phyloP scores from a whole-genome alignment of 331 rosid genomes.

The Quercus lobata region DNA sequence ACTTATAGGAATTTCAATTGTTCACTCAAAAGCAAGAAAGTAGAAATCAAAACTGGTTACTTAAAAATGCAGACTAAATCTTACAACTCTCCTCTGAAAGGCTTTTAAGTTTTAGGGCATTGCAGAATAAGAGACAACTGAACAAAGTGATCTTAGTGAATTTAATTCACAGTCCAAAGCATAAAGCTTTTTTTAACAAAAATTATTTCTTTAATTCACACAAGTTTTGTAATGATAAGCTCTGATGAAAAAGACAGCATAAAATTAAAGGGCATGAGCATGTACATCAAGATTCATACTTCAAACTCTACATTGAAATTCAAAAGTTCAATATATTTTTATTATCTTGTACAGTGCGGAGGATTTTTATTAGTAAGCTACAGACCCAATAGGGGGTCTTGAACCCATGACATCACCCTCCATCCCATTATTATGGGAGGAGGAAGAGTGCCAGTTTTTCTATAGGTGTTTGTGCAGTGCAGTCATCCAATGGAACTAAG shows the following conservation, averaged over 20 bases:
- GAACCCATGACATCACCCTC: too few species aligned
- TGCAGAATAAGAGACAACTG: neutral
- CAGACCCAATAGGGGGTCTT: too few species aligned
- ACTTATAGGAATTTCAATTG: neutral
- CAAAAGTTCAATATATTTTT: conserved; percentile 2
- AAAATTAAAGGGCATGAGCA: neutral
- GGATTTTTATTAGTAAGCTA: too few species aligned
- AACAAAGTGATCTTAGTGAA: neutral
- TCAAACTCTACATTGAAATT: conserved; percentile 5
- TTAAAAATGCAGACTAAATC: neutral
- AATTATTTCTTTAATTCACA: neutral
- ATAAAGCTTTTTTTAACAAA: neutral
- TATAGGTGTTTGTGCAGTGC: neutral
- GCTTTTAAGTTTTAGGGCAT: neutral
- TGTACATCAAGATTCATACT: neutral
- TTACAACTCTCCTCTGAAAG: neutral
- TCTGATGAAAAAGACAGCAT: neutral
- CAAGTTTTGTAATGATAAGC: neutral
- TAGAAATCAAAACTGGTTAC: neutral
- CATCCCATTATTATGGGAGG: too few species aligned
- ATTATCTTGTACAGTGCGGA: too few species aligned
- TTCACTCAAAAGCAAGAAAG: neutral
- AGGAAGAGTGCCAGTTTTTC: too few species aligned
- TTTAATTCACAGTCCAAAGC: neutral
- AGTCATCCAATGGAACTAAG: conserved; percentile 19